Conservation (phyloP, 164 flowering plant genomes). For the Saururus chinensis region DNA sequence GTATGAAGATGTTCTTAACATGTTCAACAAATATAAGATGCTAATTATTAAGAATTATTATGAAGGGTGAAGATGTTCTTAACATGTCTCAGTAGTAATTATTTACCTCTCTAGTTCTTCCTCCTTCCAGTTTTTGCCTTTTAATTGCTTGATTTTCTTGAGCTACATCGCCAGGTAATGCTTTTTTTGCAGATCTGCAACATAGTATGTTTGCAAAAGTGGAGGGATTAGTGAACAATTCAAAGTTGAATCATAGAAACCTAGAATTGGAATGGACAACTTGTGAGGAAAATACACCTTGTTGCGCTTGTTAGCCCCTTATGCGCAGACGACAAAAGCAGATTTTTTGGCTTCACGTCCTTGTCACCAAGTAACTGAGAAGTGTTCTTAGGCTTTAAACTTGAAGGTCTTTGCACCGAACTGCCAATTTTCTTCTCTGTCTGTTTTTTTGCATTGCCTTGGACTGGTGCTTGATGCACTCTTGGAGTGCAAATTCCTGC, state of each 20-base stretch:
- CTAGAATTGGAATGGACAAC: too few relatives aligned
- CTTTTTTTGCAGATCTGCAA: conserved; percentile 20
- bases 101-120: conserved; percentile 70
- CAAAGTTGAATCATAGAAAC: neutral
- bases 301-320: neutral
- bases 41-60: neutral
- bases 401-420: conserved; percentile 44
- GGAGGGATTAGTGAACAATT: neutral
- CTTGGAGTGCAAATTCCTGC: conserved; percentile 57
- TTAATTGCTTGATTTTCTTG: conserved; percentile 94
- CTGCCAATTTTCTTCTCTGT: conserved; percentile 51
- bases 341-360: conserved; percentile 18
- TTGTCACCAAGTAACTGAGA: conserved; percentile 30
- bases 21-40: neutral
- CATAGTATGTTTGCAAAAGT: neutral
- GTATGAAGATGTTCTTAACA: too few relatives aligned
- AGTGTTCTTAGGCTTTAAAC: conserved; percentile 36
- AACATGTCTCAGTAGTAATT: neutral
- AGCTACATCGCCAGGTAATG: conserved; percentile 32
- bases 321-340: neutral
- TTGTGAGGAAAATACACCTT: neutral
- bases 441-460: conserved; percentile 29
- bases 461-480: conserved; percentile 12
- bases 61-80: too few relatives aligned
- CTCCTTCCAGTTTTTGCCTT: conserved; percentile 83